Percentiles rank a stretch among this genome's conserved stretches.
phyloP scores from a whole-genome alignment of 495 filamentous ascomycete species.

The Tuber umbilicatum region DNA sequence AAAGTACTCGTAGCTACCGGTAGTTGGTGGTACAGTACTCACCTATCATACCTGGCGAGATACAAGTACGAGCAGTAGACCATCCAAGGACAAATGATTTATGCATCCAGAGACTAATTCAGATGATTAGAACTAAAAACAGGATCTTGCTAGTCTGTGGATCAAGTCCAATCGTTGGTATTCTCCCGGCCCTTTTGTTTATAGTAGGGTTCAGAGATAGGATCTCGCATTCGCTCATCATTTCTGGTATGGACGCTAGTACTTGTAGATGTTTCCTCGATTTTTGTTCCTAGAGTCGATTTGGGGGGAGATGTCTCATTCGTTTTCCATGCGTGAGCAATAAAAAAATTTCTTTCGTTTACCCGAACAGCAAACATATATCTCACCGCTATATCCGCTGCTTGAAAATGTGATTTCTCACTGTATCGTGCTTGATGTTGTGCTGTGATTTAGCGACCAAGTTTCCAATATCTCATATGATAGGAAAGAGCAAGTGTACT shows the following conservation, averaged over 20 bases:
- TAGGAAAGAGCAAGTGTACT: neutral
- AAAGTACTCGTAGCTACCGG: neutral
- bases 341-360: neutral
- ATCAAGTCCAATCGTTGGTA: neutral
- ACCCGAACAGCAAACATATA: slow-evolving; percentile 1
- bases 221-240: neutral
- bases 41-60: neutral
- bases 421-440: neutral
- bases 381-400: neutral
- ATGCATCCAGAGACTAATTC: neutral
- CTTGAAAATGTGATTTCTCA: neutral
- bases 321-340: slow-evolving; percentile 1
- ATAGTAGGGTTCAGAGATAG: neutral
- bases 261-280: neutral
- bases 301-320: slow-evolving; percentile 3
- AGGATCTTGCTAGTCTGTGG: neutral
- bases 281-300: neutral
- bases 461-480: neutral
- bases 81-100: too few relatives aligned
- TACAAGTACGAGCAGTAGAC: neutral
- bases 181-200: neutral
- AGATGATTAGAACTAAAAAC: neutral
- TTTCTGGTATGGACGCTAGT: neutral
- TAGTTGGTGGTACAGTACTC: neutral
- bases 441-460: neutral